Evolutionary conservation across 805 yeast genomes (phyloP).

Genomic region (Torulaspora delbrueckii): DNA sequence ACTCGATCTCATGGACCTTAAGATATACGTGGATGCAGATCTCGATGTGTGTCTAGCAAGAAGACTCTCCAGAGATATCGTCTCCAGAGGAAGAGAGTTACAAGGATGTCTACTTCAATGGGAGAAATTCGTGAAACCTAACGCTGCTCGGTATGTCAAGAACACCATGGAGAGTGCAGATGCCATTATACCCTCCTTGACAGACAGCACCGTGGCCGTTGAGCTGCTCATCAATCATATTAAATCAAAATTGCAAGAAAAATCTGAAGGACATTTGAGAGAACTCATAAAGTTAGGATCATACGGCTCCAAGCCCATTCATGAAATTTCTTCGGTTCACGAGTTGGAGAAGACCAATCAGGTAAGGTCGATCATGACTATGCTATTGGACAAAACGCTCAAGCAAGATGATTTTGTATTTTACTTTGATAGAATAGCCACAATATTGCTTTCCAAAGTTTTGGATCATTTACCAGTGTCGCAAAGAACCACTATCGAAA

Average conservation of each 20-base stretch:
- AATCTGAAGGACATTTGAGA: slow-evolving; percentile 63
- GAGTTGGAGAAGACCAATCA: slow-evolving; percentile 53
- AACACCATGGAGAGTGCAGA: slow-evolving; percentile 72
- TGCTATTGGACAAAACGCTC: slow-evolving; percentile 52
- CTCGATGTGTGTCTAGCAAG: slow-evolving; percentile 88
- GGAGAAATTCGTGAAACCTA: slow-evolving; percentile 89
- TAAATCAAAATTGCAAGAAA: slow-evolving; percentile 58
- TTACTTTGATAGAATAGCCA: slow-evolving; percentile 78
- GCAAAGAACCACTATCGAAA: slow-evolving; percentile 39
- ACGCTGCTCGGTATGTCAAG: slow-evolving; percentile 55
- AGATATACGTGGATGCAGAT: slow-evolving; percentile 90
- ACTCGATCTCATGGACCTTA: slow-evolving; percentile 72
- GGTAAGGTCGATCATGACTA: slow-evolving; percentile 64
- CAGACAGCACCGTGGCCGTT: slow-evolving; percentile 77
- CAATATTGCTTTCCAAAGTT: slow-evolving; percentile 62
- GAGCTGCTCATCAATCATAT: slow-evolving; percentile 76
- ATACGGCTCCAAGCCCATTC: slow-evolving; percentile 13
- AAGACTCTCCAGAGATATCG: slow-evolving; percentile 79
- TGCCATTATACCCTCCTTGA: slow-evolving; percentile 84
- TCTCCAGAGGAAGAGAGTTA: slow-evolving; percentile 80
- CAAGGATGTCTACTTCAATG: slow-evolving; percentile 82
- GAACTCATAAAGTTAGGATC: slow-evolving; percentile 49
- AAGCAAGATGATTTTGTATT: slow-evolving; percentile 75
- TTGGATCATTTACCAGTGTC: slow-evolving; percentile 47
- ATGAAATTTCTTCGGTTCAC: slow-evolving; percentile 22